Evolutionary conservation across 345 rosid genomes (phyloP), one percentile per base, ranked within the genome.

Genomic region (Aquilaria sinensis): DNA sequence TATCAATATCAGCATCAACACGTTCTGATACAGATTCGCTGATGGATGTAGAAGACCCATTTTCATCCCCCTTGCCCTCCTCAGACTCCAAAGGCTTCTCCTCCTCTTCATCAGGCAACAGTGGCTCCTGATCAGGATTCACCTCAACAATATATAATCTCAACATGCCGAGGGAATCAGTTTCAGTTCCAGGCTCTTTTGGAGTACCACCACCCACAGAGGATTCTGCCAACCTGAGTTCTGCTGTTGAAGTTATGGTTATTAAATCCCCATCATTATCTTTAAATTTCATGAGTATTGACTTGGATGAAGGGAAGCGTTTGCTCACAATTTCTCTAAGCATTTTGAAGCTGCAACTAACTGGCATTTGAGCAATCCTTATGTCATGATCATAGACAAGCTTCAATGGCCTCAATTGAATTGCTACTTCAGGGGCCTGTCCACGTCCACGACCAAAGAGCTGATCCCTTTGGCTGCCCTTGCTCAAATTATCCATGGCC

Each of bases 231-330:
- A 84, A 64, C 67, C 83, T 85, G 41, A 94, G 89, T 74, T 94
- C 99, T 3, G 80, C 72, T 0, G 92, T 82, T 56, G 77, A 82
- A 3, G 99, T 94, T 29, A 90, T 72, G 46, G 96, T 94, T 54
- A 94, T 92, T 79, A 94, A 85, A 74, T 94, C 99, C 15, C 97
- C 97, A 60, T 94, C 99, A 67, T 45, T 83, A 63, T 94, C 99
- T 68, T 80, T 94, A 57, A 85, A 90, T 78, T 94, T 88, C 31
- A 94, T 76, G 84, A 94, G 77, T 29, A 94, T 88, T 4, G 97
- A 75, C 80, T 90, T 88, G 0, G 97, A 90, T 31, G 97, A 82
- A 4, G 95, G 95, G 60, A 86, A 90, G 6, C 95, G 87, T 67
- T 65, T 77, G 70, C 85, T 72, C 68, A 94, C 91, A 45, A 80